Conservation (phyloP, 2,329 filamentous ascomycete genomes). For the Zasmidium angulare region DNA sequence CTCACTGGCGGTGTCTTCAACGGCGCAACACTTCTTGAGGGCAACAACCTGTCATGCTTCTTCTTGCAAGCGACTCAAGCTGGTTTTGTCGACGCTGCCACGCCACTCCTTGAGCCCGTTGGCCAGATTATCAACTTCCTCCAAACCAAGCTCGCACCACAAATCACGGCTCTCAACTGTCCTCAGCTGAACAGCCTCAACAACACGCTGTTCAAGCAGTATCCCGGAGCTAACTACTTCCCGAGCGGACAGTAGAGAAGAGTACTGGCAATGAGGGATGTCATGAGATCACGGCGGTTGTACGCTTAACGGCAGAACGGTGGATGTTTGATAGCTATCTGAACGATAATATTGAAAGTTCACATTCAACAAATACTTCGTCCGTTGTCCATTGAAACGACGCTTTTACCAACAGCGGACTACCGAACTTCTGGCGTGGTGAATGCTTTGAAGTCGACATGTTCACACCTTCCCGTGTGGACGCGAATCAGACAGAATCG, state of each 20-base stretch:
- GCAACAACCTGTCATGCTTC: slow-evolving; percentile 39
- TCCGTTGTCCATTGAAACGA: too few species aligned
- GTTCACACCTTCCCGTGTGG: too few species aligned
- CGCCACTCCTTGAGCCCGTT: slow-evolving; percentile 16
- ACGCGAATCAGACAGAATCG: too few species aligned
- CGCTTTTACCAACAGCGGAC: too few species aligned
- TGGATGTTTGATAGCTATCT: too few species aligned
- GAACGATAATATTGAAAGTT: too few species aligned
- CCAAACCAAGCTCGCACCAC: slow-evolving; percentile 14
- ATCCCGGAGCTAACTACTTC: slow-evolving; percentile 10
- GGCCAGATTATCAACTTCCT: slow-evolving; percentile 14
- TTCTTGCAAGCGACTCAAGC: slow-evolving; percentile 26
- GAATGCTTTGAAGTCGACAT: too few species aligned
- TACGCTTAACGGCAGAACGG: too few species aligned
- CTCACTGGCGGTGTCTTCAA: slow-evolving; percentile 47
- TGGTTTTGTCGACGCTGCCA: slow-evolving; percentile 27
- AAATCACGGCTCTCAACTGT: slow-evolving; percentile 9
- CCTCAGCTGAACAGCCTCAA: slow-evolving; percentile 18
- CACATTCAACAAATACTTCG: too few species aligned
- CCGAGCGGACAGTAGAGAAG: neutral
- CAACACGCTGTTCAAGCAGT: slow-evolving; percentile 16
- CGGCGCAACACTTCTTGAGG: slow-evolving; percentile 18
- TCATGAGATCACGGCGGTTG: too few species aligned
- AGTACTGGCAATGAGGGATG: too few species aligned
- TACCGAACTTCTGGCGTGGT: too few species aligned